Percentiles rank a stretch among this genome's conserved stretches.
Conservation (phyloP, 2,329 filamentous ascomycete species). For the Talaromyces sp. region DNA sequence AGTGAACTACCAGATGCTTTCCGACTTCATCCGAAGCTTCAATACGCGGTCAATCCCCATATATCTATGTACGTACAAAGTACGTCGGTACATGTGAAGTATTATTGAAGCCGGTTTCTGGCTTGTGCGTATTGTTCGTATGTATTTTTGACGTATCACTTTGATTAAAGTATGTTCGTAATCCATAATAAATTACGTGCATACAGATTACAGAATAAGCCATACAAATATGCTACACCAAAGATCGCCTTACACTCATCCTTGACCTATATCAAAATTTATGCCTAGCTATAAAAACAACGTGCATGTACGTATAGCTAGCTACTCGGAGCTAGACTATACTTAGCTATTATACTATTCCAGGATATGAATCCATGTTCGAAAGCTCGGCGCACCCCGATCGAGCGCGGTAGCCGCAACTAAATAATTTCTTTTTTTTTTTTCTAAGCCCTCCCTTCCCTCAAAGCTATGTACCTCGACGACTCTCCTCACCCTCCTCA, state of each 20-base stretch:
- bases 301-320: background rate
- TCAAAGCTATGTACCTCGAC: background rate
- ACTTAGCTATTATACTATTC: background rate
- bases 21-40: background rate
- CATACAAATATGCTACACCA: background rate
- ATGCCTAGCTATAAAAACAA: background rate
- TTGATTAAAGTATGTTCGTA: background rate
- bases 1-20: background rate
- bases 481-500: background rate
- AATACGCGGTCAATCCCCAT: background rate
- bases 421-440: slow-evolving; percentile 11
- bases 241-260: background rate
- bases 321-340: background rate
- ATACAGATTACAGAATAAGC: background rate
- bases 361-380: background rate
- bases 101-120: background rate
- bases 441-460: background rate
- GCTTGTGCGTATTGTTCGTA: background rate
- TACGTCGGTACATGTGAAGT: background rate
- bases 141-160: background rate
- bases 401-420: slow-evolving; percentile 15
- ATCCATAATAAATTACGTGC: background rate
- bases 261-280: background rate
- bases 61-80: background rate
- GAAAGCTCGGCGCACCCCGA: slow-evolving; percentile 7